Conservation (phyloP, 176 grass and related monocot species). For the Pharus latifolius region DNA sequence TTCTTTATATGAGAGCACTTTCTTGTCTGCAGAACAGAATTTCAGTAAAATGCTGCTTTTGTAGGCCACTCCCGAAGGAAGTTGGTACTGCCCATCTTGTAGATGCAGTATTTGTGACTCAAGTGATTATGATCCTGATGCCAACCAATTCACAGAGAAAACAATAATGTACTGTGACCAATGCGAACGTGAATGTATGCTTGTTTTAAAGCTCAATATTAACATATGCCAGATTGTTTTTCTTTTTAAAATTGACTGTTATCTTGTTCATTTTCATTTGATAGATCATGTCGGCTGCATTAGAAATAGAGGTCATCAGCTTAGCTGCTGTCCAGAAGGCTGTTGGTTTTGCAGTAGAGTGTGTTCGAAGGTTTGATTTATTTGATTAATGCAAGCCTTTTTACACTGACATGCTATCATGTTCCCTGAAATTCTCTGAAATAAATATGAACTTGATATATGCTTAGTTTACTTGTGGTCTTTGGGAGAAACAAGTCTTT, state of each 20-base stretch:
- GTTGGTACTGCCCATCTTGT: conserved; percentile 71
- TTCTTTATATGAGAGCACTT: conserved; percentile 17
- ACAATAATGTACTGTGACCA: conserved; percentile 64
- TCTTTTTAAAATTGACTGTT: conserved; percentile 16
- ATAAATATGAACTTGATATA: neutral
- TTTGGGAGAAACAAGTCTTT: too few species aligned
- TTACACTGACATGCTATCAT: neutral
- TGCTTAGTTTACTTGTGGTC: neutral
- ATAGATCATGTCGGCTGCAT: conserved; percentile 74
- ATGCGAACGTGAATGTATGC: conserved; percentile 69
- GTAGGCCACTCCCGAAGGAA: conserved; percentile 49
- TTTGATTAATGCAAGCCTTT: neutral
- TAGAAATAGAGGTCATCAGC: conserved; percentile 19
- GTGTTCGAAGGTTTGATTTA: conserved; percentile 49
- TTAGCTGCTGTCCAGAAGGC: conserved; percentile 27
- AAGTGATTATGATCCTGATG: conserved; percentile 45
- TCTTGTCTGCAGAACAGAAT: neutral
- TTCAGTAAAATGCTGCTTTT: conserved; percentile 14
- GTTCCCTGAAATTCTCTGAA: neutral
- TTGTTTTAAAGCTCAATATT: conserved; percentile 3
- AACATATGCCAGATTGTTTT: neutral
- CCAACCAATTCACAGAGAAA: conserved; percentile 33
- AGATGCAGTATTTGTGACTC: conserved; percentile 53
- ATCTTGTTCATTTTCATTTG: conserved; percentile 21
- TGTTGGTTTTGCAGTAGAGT: conserved; percentile 62